Conservation (phyloP, 2,329 filamentous ascomycete genomes). For the Diplodia sapinea region DNA sequence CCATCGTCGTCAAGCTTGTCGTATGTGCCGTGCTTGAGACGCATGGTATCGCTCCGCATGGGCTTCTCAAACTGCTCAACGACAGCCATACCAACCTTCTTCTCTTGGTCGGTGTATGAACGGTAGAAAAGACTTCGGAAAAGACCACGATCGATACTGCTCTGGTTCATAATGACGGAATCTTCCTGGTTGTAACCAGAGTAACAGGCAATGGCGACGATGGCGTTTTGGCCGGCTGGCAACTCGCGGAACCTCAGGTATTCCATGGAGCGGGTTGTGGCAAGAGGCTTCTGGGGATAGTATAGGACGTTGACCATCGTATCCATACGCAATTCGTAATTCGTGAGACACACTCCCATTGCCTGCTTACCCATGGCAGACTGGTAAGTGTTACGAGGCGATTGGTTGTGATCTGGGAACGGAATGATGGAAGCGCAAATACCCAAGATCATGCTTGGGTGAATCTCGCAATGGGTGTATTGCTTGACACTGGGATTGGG, state of each 20-base stretch:
- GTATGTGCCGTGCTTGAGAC: slow-evolving; percentile 92
- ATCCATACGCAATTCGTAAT: slow-evolving; percentile 96
- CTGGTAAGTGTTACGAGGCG: slow-evolving; percentile 97
- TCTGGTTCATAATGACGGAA: slow-evolving; percentile 99
- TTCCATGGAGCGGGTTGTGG: slow-evolving; percentile 97
- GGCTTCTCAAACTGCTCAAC: slow-evolving; percentile 97
- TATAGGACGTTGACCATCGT: slow-evolving; percentile 99
- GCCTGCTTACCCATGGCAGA: slow-evolving; percentile 99
- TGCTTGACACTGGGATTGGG: slow-evolving; percentile 86
- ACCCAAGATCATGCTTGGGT: slow-evolving; percentile 97
- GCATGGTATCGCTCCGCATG: slow-evolving; percentile 82
- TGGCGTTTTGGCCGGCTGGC: slow-evolving; percentile 95
- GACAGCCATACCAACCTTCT: slow-evolving; percentile 90
- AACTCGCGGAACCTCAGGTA: slow-evolving; percentile 97
- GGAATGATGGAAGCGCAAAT: slow-evolving; percentile 99
- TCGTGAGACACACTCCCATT: slow-evolving; percentile 98
- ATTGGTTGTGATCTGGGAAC: slow-evolving; percentile 99
- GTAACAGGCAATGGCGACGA: slow-evolving; percentile 96
- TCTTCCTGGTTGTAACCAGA: slow-evolving; percentile 99
- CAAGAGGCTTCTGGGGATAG: slow-evolving; percentile 96
- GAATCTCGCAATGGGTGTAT: slow-evolving; percentile 98
- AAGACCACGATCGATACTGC: slow-evolving; percentile 94
- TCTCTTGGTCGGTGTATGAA: slow-evolving; percentile 96
- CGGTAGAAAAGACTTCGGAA: slow-evolving; percentile 99
- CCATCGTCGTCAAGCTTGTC: slow-evolving; percentile 98